Percentiles rank a stretch among this genome's conserved stretches.
Evolutionary conservation across 805 yeast genomes (phyloP).

Genomic region (Candida fluviatilis): DNA sequence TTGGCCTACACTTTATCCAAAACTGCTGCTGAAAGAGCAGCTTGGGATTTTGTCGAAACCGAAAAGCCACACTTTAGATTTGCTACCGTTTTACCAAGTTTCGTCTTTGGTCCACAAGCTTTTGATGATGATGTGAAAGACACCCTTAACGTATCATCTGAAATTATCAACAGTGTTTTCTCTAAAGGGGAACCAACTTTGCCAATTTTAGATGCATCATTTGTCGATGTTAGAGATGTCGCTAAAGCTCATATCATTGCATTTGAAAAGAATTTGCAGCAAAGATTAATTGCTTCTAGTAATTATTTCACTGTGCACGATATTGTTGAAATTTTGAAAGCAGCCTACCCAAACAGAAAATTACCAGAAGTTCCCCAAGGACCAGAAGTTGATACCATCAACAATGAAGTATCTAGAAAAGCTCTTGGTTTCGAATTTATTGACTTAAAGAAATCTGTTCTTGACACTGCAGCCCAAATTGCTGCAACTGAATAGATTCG

Average conservation of each 20-base stretch:
- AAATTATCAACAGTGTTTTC: slow-evolving; percentile 20
- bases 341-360: slow-evolving; percentile 12
- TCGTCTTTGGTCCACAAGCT: slow-evolving; percentile 24
- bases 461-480: slow-evolving; percentile 38
- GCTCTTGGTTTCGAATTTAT: slow-evolving; percentile 33
- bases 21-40: slow-evolving; percentile 24
- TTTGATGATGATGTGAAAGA: slow-evolving; percentile 22
- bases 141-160: slow-evolving; percentile 23
- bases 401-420: slow-evolving; percentile 24
- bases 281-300: slow-evolving; percentile 24
- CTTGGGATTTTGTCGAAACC: slow-evolving; percentile 23
- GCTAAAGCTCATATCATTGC: slow-evolving; percentile 19
- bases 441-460: slow-evolving; percentile 31
- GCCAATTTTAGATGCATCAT: slow-evolving; percentile 16
- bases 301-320: slow-evolving; percentile 18
- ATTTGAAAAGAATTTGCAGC: slow-evolving; percentile 13
- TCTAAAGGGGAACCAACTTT: slow-evolving; percentile 8
- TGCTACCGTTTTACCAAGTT: slow-evolving; percentile 17
- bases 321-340: slow-evolving; percentile 19
- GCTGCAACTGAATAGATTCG: not conserved
- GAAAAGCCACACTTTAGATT: slow-evolving; percentile 18
- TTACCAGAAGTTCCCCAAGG: slow-evolving; percentile 4
- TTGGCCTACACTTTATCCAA: slow-evolving; percentile 21
- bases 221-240: slow-evolving; percentile 21
- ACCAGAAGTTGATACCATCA: slow-evolving; percentile 16